These are phyloP conservation scores for Phytophthora pseudosyringae DNA, from an alignment of 352 stramenopile species.

Conservation along the genomic window DNA sequence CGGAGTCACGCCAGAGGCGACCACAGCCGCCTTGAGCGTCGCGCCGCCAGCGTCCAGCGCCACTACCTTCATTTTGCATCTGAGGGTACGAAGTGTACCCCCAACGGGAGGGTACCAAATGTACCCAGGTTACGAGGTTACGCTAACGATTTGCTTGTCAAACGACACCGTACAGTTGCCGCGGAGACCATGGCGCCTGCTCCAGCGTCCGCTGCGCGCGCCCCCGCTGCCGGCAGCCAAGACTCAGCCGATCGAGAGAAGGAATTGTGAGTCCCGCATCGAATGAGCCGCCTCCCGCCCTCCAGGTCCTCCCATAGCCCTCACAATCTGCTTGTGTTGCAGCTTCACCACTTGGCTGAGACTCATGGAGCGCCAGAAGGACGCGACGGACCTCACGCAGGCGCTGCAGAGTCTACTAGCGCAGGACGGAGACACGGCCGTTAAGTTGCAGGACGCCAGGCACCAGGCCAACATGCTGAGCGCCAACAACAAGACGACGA, in stretches of 20 bases:
- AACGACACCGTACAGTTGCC: not conserved
- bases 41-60: slow-evolving; percentile 66
- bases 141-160: slow-evolving; percentile 12
- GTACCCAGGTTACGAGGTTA: not conserved
- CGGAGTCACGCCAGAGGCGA: slow-evolving; percentile 10
- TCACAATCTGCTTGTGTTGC: slow-evolving; percentile 13
- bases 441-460: slow-evolving; percentile 11
- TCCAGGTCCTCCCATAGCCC: not conserved
- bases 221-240: not conserved
- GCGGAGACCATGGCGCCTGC: slow-evolving; percentile 10
- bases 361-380: slow-evolving; percentile 41
- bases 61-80: slow-evolving; percentile 43
- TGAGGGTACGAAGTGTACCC: not conserved
- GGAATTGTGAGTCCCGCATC: slow-evolving; percentile 32
- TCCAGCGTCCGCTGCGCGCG: not conserved
- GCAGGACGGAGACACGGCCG: not conserved
- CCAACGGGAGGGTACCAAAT: not conserved
- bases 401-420: slow-evolving; percentile 21
- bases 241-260: slow-evolving; percentile 20
- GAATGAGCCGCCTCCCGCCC: too few species aligned
- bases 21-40: slow-evolving; percentile 68
- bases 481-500: slow-evolving; percentile 28
- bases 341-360: slow-evolving; percentile 45
- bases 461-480: slow-evolving; percentile 26
- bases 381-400: slow-evolving; percentile 18